Evolutionary conservation across 1,284 basidiomycete species (phyloP), one percentile per base, ranked within the genome.

Genomic region (Ustilago lituana): DNA sequence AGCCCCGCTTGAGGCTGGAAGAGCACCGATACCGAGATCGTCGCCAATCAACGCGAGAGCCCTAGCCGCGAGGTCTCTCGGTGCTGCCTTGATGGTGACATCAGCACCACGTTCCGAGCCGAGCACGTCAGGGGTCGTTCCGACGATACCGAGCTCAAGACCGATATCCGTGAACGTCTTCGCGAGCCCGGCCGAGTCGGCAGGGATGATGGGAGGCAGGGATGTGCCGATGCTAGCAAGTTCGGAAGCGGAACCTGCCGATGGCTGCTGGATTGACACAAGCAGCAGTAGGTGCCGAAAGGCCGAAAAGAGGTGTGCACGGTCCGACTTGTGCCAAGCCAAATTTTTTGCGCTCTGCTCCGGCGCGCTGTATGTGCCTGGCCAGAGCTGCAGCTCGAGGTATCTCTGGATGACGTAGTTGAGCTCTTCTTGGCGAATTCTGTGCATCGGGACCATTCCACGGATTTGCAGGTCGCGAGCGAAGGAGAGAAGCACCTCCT

Each of bases 401-500:
- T 58, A 68, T 19, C 58, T 41, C 8, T 54, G 39, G 1, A 97
- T 84, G 8, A 94, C 87, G 75, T 92, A 95, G 1, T 93, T 82
- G 14, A 98, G 82, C 78, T 98, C 94, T 71, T 97, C 93, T 80
- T 96, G 92, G 29, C 92, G 87, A 0, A 89, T 87, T 8, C 77
- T 60, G 17, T 73, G 73, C 33, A 78, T 43, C 0, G 79, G 78
- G n/a, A 63, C 41, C 39, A 87, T 87, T 4, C 94, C 93, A 26
- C 93, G 87, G 19, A 97, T 79, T 1, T 87, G 86, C 55, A 91
- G 89, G 76, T 98, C 94, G 0, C 90, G 90, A 7, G 93, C 85
- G 77, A 91, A 97, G 1, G 87, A 85, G 7, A 87, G 84, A 49
- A 98, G 83, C 0, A 89, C 86, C 0, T 85, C 84, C 46, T 87